Conservation (phyloP, 2,329 filamentous ascomycete genomes). For the Fusarium algeriense region DNA sequence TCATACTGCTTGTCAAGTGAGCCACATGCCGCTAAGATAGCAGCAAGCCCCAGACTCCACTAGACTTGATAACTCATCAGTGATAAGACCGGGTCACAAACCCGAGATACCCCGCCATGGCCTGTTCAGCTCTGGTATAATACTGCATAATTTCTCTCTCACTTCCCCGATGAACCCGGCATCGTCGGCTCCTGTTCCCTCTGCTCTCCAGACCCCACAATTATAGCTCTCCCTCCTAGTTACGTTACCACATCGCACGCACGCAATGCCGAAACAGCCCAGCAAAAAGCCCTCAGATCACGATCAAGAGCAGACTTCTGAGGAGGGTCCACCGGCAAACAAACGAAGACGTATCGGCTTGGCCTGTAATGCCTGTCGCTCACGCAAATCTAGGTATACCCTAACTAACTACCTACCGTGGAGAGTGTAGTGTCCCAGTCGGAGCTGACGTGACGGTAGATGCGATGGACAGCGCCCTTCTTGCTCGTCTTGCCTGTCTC, state of each 20-base stretch:
- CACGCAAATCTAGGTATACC: slow-evolving; percentile 2
- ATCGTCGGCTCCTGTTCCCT: not conserved
- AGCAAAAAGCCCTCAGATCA: not conserved
- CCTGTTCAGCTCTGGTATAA: not conserved
- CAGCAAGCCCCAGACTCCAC: not conserved
- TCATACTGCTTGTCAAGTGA: not conserved
- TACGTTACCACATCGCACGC: too few species aligned
- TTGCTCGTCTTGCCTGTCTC: not conserved
- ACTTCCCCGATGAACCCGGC: slow-evolving; percentile 1
- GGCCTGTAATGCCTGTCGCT: not conserved
- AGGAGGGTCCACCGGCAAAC: not conserved
- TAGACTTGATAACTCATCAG: not conserved
- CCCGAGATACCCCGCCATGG: not conserved
- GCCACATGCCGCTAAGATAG: not conserved
- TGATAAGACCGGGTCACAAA: not conserved
- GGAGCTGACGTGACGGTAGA: not conserved
- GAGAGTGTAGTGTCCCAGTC: too few species aligned
- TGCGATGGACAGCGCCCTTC: not conserved
- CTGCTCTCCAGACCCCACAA: not conserved
- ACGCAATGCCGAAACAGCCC: not conserved
- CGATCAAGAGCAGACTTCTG: not conserved
- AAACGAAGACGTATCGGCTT: not conserved
- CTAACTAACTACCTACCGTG: not conserved
- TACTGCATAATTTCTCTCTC: not conserved
- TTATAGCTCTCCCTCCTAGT: too few species aligned